Percentiles rank a stretch among this genome's conserved stretches.
phyloP scores from a whole-genome alignment of 2,329 filamentous ascomycete genomes.

The Colletotrichum orchidophilum region DNA sequence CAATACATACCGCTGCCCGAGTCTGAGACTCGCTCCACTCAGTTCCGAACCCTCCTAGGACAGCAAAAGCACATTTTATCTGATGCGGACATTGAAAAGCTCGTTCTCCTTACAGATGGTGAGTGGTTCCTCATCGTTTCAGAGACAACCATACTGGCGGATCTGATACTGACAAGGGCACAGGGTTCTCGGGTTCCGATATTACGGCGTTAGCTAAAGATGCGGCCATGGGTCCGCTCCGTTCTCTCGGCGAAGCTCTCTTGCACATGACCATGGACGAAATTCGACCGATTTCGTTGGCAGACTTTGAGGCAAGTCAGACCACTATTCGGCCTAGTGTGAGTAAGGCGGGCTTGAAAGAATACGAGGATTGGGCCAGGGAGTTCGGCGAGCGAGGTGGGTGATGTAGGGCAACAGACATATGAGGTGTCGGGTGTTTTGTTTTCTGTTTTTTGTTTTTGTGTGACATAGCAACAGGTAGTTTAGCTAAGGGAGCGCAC shows the following conservation, averaged over 20 bases:
- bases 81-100: constrained; percentile 73
- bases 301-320: constrained; percentile 87
- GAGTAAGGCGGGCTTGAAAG: constrained; percentile 81
- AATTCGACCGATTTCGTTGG: constrained; percentile 84
- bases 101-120: constrained; percentile 90
- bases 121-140: constrained; percentile 41
- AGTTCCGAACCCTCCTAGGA: constrained; percentile 81
- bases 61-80: constrained; percentile 87
- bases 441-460: background rate
- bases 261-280: constrained; percentile 94
- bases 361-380: constrained; percentile 93
- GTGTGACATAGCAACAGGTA: background rate
- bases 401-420: constrained; percentile 48
- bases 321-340: constrained; percentile 90
- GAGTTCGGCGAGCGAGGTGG: constrained; percentile 94
- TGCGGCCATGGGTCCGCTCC: constrained; percentile 94
- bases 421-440: background rate
- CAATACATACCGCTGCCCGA: constrained; percentile 98
- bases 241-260: constrained; percentile 88
- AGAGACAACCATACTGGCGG: background rate
- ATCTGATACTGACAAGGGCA: constrained; percentile 23
- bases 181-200: constrained; percentile 97
- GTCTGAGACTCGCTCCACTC: constrained; percentile 78
- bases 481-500: background rate
- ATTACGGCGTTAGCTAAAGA: constrained; percentile 98